Percentiles rank a stretch among this genome's conserved stretches.
Conservation (phyloP, 306 rosid species). For the Casuarina cunninghamiana region DNA sequence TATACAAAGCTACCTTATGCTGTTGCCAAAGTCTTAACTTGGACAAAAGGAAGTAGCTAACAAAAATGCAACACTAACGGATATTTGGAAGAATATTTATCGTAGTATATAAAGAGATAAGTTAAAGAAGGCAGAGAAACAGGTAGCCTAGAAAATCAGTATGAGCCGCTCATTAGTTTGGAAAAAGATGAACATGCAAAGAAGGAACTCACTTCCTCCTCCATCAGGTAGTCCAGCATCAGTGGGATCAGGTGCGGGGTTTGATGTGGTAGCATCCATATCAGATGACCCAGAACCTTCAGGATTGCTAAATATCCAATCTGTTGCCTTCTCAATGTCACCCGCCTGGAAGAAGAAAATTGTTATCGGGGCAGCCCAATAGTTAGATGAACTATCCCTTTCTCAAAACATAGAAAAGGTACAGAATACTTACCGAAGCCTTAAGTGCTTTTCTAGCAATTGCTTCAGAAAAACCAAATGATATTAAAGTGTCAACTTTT, state of each 20-base stretch:
- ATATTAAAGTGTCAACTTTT: constrained; percentile 71
- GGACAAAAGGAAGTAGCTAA: not conserved
- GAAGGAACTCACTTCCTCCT: constrained; percentile 82
- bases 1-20: not conserved
- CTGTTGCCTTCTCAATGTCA: constrained; percentile 96
- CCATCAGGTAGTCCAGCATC: constrained; percentile 74
- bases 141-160: not conserved
- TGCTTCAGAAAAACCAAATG: constrained; percentile 92
- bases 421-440: constrained; percentile 61
- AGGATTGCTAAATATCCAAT: constrained; percentile 94
- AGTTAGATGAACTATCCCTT: not conserved
- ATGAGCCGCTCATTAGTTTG: not conserved
- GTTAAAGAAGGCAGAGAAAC: not conserved
- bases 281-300: constrained; percentile 58
- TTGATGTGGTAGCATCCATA: constrained; percentile 69
- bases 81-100: not conserved
- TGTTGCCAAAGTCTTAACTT: not conserved
- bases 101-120: not conserved
- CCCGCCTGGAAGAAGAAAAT: constrained; percentile 53
- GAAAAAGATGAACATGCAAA: not conserved
- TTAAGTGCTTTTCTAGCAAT: constrained; percentile 74
- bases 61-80: not conserved
- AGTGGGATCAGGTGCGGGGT: constrained; percentile 28
- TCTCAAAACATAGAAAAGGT: not conserved
- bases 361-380: not conserved